Evolutionary conservation across 2,329 filamentous ascomycete species (phyloP), one percentile per base, ranked within the genome.

Genomic region (Penicillium thymicola): DNA sequence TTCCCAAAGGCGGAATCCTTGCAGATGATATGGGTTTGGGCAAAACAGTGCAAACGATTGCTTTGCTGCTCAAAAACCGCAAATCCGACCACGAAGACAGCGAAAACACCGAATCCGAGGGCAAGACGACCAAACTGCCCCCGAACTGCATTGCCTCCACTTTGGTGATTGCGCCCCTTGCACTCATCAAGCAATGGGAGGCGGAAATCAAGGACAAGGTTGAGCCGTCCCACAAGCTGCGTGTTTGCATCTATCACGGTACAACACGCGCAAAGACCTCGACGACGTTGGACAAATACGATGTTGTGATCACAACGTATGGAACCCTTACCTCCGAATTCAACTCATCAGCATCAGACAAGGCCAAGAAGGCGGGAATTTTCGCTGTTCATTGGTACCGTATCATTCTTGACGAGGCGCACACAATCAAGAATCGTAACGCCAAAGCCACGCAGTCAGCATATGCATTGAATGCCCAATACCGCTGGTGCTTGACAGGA

Each of bases 371-470:
- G 68, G 84, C 87, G 50, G 93, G 92, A 11, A 93, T 92, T 67
- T 97, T 97, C 69, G 92, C 90, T 11, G 79, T 97, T 6, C 86
- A 93, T 67, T 99, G 94, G 94, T 97, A 94, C 78, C 89, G 94
- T 50, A 85, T 97, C 59, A 93, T 99, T 62, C 82, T 99, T 2
- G 94, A 99, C 62, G 94, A 99, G 77, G 94, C 94, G 1, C 94
- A 99, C 73, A 96, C 90, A 2, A 97, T 99, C 82, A 99, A 99
- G 78, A 99, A 99, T 70, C 88, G 93, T 61, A 96, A 95, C 64
- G 92, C 94, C 23, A 99, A 99, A 76, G 88, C 90, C 40, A 96
- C 93, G 1, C 92, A 96, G 72, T 92, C 94, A 2, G 94, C 90
- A 63, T 99, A 88, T 70, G 90, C 90, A 2, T 76, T 99, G 32